Evolutionary conservation across 2,329 filamentous ascomycete species (phyloP).

Genomic region (Beauveria bassiana): DNA sequence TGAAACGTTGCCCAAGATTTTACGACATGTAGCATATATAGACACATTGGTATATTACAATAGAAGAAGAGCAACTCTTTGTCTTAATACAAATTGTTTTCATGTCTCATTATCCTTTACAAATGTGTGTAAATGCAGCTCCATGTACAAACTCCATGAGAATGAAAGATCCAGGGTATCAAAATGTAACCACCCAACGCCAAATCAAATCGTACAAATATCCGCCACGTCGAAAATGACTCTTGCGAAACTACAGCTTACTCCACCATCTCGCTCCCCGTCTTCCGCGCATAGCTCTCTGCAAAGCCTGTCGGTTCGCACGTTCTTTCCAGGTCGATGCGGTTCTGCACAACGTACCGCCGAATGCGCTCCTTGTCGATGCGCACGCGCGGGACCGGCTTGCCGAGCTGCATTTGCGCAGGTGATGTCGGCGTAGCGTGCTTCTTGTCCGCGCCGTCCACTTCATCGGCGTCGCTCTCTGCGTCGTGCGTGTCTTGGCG

Average conservation of each 20-base stretch:
- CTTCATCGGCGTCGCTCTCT: conserved; percentile 16
- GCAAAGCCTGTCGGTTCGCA: conserved; percentile 72
- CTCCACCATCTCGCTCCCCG: conserved; percentile 20
- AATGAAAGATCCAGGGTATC: not conserved
- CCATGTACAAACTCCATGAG: not conserved
- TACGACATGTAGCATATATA: not conserved
- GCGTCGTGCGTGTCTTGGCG: conserved; percentile 17
- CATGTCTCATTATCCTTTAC: not conserved
- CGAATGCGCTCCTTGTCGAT: conserved; percentile 51
- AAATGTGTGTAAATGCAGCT: not conserved
- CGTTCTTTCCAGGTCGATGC: conserved; percentile 54
- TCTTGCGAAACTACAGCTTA: not conserved
- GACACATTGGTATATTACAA: not conserved
- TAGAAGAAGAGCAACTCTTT: not conserved
- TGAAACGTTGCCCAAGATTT: not conserved
- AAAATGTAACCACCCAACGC: not conserved
- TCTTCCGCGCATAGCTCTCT: conserved; percentile 53
- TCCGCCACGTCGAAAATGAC: not conserved
- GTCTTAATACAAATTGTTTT: not conserved
- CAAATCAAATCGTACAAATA: not conserved
- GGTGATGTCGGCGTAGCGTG: conserved; percentile 10
- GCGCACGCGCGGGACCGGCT: conserved; percentile 37
- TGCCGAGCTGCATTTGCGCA: conserved; percentile 1
- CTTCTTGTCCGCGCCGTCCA: conserved; percentile 15
- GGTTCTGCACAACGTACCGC: conserved; percentile 57